Evolutionary conservation across 140 eudicot genomes (phyloP).

Genomic region (Senecio squalidus): DNA sequence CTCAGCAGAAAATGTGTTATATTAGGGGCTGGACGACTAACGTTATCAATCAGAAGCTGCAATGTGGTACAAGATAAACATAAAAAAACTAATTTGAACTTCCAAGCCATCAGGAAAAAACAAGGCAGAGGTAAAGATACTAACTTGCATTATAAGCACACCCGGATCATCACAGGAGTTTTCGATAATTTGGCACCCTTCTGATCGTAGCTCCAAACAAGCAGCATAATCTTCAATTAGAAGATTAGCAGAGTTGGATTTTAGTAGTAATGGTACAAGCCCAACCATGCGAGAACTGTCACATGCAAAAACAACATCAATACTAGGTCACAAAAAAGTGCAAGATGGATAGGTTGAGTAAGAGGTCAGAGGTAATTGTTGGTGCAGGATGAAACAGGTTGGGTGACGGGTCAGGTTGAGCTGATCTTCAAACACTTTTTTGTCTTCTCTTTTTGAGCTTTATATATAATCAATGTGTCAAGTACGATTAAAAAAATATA

Average conservation of each 20-base stretch:
- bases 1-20: conserved; percentile 74
- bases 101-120: neutral
- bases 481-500: too few species aligned
- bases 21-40: conserved; percentile 91
- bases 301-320: conserved; percentile 1
- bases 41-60: conserved; percentile 91
- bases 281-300: conserved; percentile 93
- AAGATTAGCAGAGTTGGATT: conserved; percentile 57
- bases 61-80: conserved; percentile 6
- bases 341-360: too few species aligned
- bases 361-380: too few species aligned
- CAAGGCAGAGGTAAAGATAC: conserved; percentile 17
- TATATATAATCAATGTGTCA: too few species aligned
- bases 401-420: too few species aligned
- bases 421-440: too few species aligned
- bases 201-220: conserved; percentile 85
- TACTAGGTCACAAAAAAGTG: neutral
- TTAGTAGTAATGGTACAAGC: conserved; percentile 78
- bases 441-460: too few species aligned
- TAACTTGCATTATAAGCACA: conserved; percentile 87
- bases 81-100: neutral
- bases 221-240: conserved; percentile 98
- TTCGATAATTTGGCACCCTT: conserved; percentile 69
- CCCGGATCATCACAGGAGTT: conserved; percentile 80
- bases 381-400: too few species aligned